These are phyloP conservation scores for Myotisia sp. DNA, from an alignment of 2,329 filamentous ascomycete genomes.

Conservation along the genomic window DNA sequence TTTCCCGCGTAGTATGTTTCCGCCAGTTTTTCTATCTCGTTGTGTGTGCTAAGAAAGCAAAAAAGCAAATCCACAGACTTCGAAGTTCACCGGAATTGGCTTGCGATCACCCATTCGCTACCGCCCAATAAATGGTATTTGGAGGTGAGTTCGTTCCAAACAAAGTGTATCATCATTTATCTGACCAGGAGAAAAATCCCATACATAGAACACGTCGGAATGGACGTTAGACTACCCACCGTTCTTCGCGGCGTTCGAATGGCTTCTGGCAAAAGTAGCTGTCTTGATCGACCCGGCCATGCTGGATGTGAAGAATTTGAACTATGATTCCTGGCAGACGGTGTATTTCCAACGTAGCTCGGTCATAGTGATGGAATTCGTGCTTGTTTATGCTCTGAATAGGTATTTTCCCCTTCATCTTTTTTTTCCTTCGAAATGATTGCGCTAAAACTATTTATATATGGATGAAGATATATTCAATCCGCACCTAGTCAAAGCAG, in stretches of 20 bases:
- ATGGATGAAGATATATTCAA: conserved; percentile 51
- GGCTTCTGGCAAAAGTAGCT: conserved; percentile 70
- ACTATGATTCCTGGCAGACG: conserved; percentile 84
- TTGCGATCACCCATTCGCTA: conserved; percentile 84
- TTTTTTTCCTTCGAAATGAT: conserved; percentile 5
- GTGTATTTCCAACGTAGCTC: conserved; percentile 85
- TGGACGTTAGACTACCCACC: conserved; percentile 99
- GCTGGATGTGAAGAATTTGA: conserved; percentile 65
- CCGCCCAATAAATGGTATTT: conserved; percentile 86
- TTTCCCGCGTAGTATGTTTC: conserved; percentile 80
- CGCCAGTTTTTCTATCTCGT: conserved; percentile 4
- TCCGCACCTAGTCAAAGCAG: conserved; percentile 46
- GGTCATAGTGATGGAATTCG: conserved; percentile 71
- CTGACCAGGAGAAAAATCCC: background rate
- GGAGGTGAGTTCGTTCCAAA: conserved; percentile 42
- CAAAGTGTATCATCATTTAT: background rate
- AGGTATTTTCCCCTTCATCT: conserved; percentile 37
- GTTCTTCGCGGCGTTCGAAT: conserved; percentile 97
- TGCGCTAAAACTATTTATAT: background rate
- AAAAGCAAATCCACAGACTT: conserved; percentile 94
- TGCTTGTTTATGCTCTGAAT: conserved; percentile 70
- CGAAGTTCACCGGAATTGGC: conserved; percentile 97
- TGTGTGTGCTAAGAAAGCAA: background rate
- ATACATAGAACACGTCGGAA: conserved; percentile 70
- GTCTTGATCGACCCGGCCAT: conserved; percentile 64